Conservation (phyloP, 768 basidiomycete genomes). For the Crucibulum laeve region DNA sequence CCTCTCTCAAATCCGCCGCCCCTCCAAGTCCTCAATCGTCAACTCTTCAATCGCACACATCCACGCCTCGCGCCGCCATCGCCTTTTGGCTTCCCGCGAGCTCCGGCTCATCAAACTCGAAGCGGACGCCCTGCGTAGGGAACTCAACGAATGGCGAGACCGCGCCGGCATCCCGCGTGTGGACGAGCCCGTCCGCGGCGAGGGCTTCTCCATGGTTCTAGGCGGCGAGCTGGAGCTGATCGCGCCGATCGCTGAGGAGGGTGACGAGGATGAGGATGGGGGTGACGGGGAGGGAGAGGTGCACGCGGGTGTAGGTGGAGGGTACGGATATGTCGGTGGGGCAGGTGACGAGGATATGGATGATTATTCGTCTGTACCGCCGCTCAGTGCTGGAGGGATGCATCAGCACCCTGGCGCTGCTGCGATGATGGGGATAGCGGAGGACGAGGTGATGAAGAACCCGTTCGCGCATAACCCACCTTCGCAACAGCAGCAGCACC, state of each 20-base stretch:
- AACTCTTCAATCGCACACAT: conserved; percentile 92
- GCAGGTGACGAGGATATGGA: conserved; percentile 11
- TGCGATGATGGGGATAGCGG: neutral
- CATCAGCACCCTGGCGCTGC: neutral
- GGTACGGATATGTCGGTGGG: conserved; percentile 18
- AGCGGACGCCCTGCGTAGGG: conserved; percentile 80
- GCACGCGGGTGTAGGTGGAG: conserved; percentile 15
- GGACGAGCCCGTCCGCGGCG: conserved; percentile 70
- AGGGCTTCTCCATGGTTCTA: conserved; percentile 69
- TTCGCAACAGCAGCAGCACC: neutral
- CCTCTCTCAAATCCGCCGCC: conserved; percentile 85
- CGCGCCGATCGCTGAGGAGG: conserved; percentile 39
- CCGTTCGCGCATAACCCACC: conserved; percentile 12
- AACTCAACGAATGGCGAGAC: conserved; percentile 92
- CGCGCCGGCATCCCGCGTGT: conserved; percentile 65
- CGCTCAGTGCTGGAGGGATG: conserved; percentile 2
- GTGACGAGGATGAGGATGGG: conserved; percentile 60
- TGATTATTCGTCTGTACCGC: conserved; percentile 11
- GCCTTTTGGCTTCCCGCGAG: conserved; percentile 77
- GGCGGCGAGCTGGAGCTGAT: conserved; percentile 69
- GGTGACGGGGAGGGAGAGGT: conserved; percentile 48
- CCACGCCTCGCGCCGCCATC: conserved; percentile 76
- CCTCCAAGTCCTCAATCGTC: conserved; percentile 95
- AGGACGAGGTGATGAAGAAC: neutral
- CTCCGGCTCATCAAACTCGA: conserved; percentile 77